A percentile compares a stretch with the other conserved stretches of the same genome.
These are phyloP conservation scores for Calocybe indica DNA, from an alignment of 768 basidiomycete species.

Conservation along the genomic window DNA sequence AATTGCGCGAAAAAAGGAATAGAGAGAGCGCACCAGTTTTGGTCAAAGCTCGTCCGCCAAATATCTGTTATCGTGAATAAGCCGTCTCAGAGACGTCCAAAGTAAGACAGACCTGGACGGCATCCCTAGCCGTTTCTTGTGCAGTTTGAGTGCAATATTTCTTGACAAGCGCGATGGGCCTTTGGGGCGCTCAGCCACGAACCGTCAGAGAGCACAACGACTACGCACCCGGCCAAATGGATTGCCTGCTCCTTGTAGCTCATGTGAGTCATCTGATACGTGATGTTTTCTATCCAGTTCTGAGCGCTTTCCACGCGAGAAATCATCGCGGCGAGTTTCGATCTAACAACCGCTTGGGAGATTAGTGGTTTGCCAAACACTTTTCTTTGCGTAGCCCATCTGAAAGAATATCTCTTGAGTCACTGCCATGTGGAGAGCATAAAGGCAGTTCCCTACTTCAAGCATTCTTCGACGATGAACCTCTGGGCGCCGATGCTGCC, in stretches of 20 bases:
- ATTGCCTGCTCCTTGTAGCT: constrained; percentile 69
- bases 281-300: constrained; percentile 77
- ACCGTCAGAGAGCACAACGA: neutral
- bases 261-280: constrained; percentile 85
- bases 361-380: constrained; percentile 85
- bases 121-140: constrained; percentile 56
- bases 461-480: constrained; percentile 66
- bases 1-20: too few relatives aligned
- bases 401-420: constrained; percentile 13
- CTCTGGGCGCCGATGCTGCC: constrained; percentile 33
- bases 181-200: constrained; percentile 9
- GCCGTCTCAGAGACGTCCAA: neutral
- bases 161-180: constrained; percentile 69
- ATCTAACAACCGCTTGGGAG: constrained; percentile 79
- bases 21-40: constrained; percentile 39
- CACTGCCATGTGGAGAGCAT: neutral
- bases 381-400: constrained; percentile 82
- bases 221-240: constrained; percentile 63
- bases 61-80: constrained; percentile 58
- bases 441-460: constrained; percentile 44
- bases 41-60: constrained; percentile 85
- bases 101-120: constrained; percentile 22
- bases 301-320: constrained; percentile 59
- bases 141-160: constrained; percentile 55
- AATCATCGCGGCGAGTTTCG: constrained; percentile 86